These are phyloP conservation scores for Rhodotorula graminis DNA, from an alignment of 768 basidiomycete species.

Conservation along the genomic window DNA sequence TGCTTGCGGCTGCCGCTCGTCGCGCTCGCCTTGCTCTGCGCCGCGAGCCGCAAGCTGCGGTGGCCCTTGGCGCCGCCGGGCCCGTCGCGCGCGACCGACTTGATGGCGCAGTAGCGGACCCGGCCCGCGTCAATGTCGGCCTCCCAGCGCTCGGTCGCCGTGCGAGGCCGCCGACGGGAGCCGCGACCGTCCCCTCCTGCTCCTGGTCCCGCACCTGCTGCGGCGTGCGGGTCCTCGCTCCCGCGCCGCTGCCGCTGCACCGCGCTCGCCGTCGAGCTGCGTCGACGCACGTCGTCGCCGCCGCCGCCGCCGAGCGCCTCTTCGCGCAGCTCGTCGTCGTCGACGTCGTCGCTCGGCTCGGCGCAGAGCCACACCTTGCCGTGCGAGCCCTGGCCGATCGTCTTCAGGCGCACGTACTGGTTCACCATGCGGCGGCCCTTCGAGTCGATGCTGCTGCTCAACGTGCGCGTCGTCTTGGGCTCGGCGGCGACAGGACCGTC, in stretches of 20 bases:
- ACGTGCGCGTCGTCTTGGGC: conserved; percentile 34
- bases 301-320: too few species aligned
- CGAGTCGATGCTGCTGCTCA: conserved; percentile 37
- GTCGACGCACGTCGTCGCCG: conserved; percentile 4
- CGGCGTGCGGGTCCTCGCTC: neutral
- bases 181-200: neutral
- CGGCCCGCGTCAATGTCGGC: conserved; percentile 26
- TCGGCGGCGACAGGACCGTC: neutral
- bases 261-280: too few species aligned
- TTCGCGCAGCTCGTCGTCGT: neutral
- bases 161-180: conserved; percentile 4
- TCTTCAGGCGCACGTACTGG: conserved; percentile 71
- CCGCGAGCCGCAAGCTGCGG: conserved; percentile 26
- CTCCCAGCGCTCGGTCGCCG: conserved; percentile 32
- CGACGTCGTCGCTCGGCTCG: conserved; percentile 48
- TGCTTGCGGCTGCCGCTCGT: conserved; percentile 10
- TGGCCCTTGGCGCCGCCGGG: conserved; percentile 6
- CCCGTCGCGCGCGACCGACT: conserved; percentile 48
- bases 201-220: too few species aligned
- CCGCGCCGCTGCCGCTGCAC: neutral
- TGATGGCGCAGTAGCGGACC: conserved; percentile 48
- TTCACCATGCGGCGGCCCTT: conserved; percentile 57
- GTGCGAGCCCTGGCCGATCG: conserved; percentile 82
- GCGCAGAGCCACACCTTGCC: conserved; percentile 77
- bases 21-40: conserved; percentile 6